A percentile compares a stretch with the other conserved stretches of the same genome.
These are phyloP conservation scores for Eragrostis tef DNA, from an alignment of 202 grass and related monocot genomes.

Conservation along the genomic window DNA sequence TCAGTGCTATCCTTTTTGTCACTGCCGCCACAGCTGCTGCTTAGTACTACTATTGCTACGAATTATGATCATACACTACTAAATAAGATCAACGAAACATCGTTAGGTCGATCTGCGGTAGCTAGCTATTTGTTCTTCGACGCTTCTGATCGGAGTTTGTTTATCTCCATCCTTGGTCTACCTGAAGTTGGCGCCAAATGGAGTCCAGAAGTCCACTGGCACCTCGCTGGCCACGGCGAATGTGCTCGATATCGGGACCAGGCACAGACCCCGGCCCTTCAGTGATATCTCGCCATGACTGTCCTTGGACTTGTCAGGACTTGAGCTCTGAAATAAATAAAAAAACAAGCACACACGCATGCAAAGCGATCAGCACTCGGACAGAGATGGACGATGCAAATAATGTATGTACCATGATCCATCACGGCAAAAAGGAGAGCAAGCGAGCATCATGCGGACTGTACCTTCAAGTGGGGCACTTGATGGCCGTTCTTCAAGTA, in stretches of 20 bases:
- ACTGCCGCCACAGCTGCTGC: constrained; percentile 19
- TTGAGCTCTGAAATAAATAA: constrained; percentile 53
- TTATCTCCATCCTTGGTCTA: constrained; percentile 46
- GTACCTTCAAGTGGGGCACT: constrained; percentile 80
- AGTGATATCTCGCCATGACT: constrained; percentile 54
- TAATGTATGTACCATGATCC: constrained; percentile 43
- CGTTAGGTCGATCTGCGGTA: constrained; percentile 1
- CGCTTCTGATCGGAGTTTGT: constrained; percentile 16
- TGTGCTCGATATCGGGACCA: constrained; percentile 91
- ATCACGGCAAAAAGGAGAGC: constrained; percentile 39
- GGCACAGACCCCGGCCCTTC: constrained; percentile 78
- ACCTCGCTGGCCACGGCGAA: constrained; percentile 84
- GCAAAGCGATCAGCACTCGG: constrained; percentile 49
- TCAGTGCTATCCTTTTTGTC: constrained; percentile 30
- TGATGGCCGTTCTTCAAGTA: constrained; percentile 84
- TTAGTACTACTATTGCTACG: constrained; percentile 36
- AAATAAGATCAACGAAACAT: constrained; percentile 40
- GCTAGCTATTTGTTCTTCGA: background rate
- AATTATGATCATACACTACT: constrained; percentile 44
- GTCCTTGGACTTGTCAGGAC: constrained; percentile 65
- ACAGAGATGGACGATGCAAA: constrained; percentile 17
- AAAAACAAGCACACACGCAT: constrained; percentile 33
- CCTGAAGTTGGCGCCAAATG: constrained; percentile 78
- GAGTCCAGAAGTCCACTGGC: constrained; percentile 84
- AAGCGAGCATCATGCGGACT: constrained; percentile 11